Percentiles rank a stretch among this genome's conserved stretches.
Evolutionary conservation across 331 rosid species (phyloP).

Genomic region (Ulmus americana): DNA sequence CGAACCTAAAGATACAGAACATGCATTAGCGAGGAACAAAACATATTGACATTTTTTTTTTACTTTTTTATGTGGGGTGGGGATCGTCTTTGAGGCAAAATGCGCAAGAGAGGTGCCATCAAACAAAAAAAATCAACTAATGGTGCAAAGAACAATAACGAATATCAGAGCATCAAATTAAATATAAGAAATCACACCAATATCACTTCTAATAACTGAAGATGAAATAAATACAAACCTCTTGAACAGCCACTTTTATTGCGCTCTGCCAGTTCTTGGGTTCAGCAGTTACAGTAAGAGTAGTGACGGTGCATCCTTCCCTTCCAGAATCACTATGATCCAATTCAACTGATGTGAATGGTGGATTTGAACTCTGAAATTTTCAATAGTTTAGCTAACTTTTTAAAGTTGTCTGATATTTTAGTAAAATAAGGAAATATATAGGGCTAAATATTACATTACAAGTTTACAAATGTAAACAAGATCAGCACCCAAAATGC

Average conservation of each 20-base stretch:
- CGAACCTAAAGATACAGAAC: constrained; percentile 59
- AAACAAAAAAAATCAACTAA: not conserved
- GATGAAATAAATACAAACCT: constrained; percentile 51
- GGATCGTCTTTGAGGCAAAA: too few relatives aligned
- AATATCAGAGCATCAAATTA: not conserved
- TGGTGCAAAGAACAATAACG: not conserved
- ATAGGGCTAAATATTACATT: not conserved
- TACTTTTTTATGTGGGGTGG: too few relatives aligned
- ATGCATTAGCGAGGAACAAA: constrained; percentile 12
- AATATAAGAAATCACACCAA: not conserved
- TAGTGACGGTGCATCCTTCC: constrained; percentile 99
- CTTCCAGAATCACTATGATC: constrained; percentile 99
- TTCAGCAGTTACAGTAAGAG: constrained; percentile 92
- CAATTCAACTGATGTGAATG: constrained; percentile 92
- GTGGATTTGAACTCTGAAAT: constrained; percentile 95
- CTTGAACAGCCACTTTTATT: constrained; percentile 93
- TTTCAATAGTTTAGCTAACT: constrained; percentile 23
- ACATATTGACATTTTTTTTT: not conserved
- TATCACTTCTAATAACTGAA: not conserved
- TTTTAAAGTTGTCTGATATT: constrained; percentile 17
- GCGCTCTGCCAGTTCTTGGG: constrained; percentile 92
- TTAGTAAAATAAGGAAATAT: constrained; percentile 11
- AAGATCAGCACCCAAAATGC: not conserved
- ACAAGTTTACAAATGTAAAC: not conserved
- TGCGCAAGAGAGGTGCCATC: not conserved